phyloP scores from a whole-genome alignment of 192 early-diverging fungal genomes.

The Allomyces arbusculus region DNA sequence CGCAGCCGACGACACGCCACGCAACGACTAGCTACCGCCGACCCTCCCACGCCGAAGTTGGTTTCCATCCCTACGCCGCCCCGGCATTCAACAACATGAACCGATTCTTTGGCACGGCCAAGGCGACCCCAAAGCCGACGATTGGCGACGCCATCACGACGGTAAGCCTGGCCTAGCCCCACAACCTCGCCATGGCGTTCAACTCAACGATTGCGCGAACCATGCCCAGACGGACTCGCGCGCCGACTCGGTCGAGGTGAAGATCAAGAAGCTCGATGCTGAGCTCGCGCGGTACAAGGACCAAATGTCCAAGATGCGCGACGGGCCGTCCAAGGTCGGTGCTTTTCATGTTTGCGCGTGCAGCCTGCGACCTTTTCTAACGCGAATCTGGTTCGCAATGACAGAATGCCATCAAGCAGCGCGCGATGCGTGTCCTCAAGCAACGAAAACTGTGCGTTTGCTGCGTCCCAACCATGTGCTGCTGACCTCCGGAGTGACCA shows the following conservation, averaged over 20 bases:
- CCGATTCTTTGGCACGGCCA: constrained; percentile 77
- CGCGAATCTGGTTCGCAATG: neutral
- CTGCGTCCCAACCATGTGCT: neutral
- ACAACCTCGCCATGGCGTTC: neutral
- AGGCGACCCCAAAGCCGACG: constrained; percentile 68
- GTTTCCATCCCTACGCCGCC: no score
- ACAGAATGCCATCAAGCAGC: constrained; percentile 76
- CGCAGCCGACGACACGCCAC: no score
- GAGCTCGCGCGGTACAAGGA: constrained; percentile 78
- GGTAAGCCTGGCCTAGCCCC: constrained; percentile 14
- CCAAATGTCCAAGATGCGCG: constrained; percentile 84
- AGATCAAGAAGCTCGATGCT: constrained; percentile 83
- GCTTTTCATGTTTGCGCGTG: neutral
- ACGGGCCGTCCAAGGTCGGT: constrained; percentile 58
- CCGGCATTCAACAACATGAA: constrained; percentile 35
- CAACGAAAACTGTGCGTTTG: constrained; percentile 73
- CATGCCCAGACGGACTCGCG: constrained; percentile 55
- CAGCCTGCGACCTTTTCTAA: neutral
- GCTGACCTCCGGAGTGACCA: no score
- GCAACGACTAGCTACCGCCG: no score
- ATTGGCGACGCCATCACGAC: constrained; percentile 65
- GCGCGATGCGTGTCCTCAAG: constrained; percentile 73
- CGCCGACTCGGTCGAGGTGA: constrained; percentile 71
- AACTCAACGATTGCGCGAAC: neutral
- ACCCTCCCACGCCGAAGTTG: no score